These are phyloP conservation scores for Tetracladium maxilliforme DNA, from an alignment of 2,329 filamentous ascomycete species.

Conservation along the genomic window DNA sequence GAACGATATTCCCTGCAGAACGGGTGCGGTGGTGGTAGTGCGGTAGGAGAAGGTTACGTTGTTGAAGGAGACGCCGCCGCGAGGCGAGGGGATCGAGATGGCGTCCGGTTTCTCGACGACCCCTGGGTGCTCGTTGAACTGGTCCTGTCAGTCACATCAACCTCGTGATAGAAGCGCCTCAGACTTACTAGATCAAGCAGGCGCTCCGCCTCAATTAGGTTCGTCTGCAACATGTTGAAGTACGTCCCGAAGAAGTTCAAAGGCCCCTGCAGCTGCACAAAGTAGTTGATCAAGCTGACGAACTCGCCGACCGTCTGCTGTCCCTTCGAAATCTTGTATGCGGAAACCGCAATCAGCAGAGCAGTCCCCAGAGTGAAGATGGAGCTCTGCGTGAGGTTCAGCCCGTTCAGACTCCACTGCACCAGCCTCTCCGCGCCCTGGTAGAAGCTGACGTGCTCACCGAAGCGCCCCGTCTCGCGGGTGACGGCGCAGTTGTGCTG, in stretches of 20 bases:
- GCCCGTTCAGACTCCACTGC: constrained; percentile 59
- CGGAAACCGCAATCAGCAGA: constrained; percentile 57
- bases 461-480: constrained; percentile 64
- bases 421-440: constrained; percentile 66
- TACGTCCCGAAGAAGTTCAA: constrained; percentile 89
- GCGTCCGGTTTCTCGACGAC: constrained; percentile 66
- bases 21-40: constrained; percentile 58
- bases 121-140: constrained; percentile 86
- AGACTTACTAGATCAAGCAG: constrained; percentile 67
- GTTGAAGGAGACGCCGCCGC: constrained; percentile 74
- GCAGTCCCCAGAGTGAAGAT: constrained; percentile 69
- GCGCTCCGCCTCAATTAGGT: constrained; percentile 94
- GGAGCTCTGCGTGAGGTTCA: constrained; percentile 69
- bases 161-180: constrained; percentile 23
- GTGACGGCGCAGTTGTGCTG: constrained; percentile 80
- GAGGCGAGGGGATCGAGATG: constrained; percentile 46
- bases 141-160: constrained; percentile 7
- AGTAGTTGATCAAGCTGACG: constrained; percentile 59
- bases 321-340: constrained; percentile 60
- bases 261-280: constrained; percentile 66
- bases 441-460: constrained; percentile 53
- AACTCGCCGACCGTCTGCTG: constrained; percentile 55
- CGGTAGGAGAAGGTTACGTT: constrained; percentile 89
- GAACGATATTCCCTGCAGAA: constrained; percentile 72
- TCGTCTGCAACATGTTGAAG: constrained; percentile 88